phyloP scores from a whole-genome alignment of 2,329 filamentous ascomycete species.

The Sporothrix humicola region DNA sequence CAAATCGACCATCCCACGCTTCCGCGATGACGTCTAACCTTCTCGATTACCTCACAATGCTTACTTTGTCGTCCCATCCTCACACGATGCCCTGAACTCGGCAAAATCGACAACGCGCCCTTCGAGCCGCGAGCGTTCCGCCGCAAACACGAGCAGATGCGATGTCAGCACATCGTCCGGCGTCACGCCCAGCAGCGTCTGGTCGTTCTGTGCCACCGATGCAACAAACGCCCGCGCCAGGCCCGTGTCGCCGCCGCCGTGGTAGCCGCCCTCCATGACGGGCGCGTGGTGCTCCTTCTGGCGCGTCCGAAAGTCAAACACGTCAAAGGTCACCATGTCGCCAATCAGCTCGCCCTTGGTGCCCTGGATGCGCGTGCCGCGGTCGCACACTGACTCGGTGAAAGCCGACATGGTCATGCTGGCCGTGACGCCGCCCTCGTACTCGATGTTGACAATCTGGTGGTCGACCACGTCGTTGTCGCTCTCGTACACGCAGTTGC shows the following conservation, averaged over 20 bases:
- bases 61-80: constrained; percentile 3
- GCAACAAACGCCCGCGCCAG: constrained; percentile 14
- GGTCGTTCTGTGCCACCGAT: background rate
- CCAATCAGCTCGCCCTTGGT: constrained; percentile 13
- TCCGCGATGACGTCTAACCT: background rate
- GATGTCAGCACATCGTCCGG: constrained; percentile 13
- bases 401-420: constrained; percentile 26
- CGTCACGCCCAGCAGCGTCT: constrained; percentile 11
- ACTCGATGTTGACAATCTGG: constrained; percentile 22
- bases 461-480: constrained; percentile 26
- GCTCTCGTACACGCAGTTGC: constrained; percentile 19
- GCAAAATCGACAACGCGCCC: constrained; percentile 22
- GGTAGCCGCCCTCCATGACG: constrained; percentile 6
- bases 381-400: constrained; percentile 20
- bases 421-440: constrained; percentile 14
- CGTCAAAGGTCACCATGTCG: constrained; percentile 22
- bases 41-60: background rate
- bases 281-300: constrained; percentile 2
- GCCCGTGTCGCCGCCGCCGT: constrained; percentile 21
- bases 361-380: constrained; percentile 23
- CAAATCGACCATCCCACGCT: background rate
- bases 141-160: constrained; percentile 12
- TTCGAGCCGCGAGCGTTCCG: constrained; percentile 19
- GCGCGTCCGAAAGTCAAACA: constrained; percentile 19
- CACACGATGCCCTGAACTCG: constrained; percentile 11